Conservation (phyloP, 1,139 yeast species). For the Lizanozyma gosingica region DNA sequence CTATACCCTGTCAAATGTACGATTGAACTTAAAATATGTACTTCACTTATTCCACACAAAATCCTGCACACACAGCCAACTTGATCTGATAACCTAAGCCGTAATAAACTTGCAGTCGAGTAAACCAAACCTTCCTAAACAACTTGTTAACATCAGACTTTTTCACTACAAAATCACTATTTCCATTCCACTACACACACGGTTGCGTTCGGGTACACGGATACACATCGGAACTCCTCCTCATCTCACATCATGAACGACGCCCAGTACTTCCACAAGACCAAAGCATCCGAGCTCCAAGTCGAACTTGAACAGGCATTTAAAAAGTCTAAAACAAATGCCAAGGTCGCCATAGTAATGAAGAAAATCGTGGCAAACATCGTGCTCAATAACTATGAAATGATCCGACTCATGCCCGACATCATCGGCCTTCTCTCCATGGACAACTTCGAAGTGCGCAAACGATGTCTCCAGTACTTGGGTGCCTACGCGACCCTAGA, state of each 20-base stretch:
- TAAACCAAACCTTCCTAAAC: no score
- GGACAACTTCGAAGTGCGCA: conserved; percentile 65
- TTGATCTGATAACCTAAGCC: no score
- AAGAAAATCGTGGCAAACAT: conserved; percentile 77
- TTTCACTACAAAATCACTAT: no score
- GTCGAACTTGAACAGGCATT: conserved; percentile 48
- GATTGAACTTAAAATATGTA: no score
- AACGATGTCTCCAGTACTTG: conserved; percentile 56
- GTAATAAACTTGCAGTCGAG: no score
- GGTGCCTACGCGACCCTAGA: conserved; percentile 51
- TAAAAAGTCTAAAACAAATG: conserved; percentile 42
- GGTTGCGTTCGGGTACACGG: no score
- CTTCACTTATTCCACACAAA: no score
- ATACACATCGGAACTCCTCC: no score
- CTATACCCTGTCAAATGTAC: no score
- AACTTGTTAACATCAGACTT: no score
- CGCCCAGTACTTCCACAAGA: conserved; percentile 31
- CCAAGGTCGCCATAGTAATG: conserved; percentile 49
- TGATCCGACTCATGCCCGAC: conserved; percentile 60
- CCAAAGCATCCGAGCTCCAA: conserved; percentile 46
- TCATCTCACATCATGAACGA: conserved; percentile 42
- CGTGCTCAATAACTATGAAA: conserved; percentile 74
- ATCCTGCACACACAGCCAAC: no score
- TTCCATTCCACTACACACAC: no score
- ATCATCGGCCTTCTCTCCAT: conserved; percentile 35